phyloP scores from a whole-genome alignment of 208 protist species.

The Acanthamoeba sp. region DNA sequence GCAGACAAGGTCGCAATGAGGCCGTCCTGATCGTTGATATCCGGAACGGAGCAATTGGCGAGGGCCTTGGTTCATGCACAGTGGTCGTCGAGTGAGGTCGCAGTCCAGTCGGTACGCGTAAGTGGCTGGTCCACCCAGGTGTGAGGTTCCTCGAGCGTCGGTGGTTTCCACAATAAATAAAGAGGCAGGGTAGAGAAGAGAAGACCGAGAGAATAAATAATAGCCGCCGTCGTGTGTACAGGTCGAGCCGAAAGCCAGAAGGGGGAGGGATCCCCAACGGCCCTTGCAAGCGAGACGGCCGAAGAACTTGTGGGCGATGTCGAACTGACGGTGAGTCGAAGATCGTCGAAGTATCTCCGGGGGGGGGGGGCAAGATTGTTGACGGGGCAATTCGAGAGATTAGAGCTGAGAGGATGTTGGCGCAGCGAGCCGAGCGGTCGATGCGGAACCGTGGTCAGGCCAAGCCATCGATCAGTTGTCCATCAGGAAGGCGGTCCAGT shows the following conservation, averaged over 20 bases:
- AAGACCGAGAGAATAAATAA: background rate
- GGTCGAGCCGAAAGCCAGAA: background rate
- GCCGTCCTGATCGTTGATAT: too few species aligned
- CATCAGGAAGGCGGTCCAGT: constrained; percentile 61
- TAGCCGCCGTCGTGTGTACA: constrained; percentile 2
- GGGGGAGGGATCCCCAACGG: too few species aligned
- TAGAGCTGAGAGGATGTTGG: background rate
- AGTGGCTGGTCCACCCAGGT: background rate
- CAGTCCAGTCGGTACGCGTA: background rate
- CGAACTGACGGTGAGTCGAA: background rate
- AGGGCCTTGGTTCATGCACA: background rate
- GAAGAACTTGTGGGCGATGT: background rate
- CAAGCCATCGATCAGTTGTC: background rate
- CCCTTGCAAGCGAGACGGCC: too few species aligned
- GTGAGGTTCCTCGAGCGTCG: background rate
- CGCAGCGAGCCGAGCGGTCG: too few species aligned
- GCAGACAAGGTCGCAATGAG: too few species aligned
- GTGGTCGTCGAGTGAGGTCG: background rate
- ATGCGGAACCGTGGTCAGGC: too few species aligned
- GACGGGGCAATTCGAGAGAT: background rate
- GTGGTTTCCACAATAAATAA: background rate
- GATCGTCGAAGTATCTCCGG: background rate
- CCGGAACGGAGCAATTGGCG: background rate
- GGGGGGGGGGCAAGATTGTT: too few species aligned
- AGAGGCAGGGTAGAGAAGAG: background rate